Conservation (phyloP, 1,139 yeast species). For the Kurtzmaniella quercitrusa region DNA sequence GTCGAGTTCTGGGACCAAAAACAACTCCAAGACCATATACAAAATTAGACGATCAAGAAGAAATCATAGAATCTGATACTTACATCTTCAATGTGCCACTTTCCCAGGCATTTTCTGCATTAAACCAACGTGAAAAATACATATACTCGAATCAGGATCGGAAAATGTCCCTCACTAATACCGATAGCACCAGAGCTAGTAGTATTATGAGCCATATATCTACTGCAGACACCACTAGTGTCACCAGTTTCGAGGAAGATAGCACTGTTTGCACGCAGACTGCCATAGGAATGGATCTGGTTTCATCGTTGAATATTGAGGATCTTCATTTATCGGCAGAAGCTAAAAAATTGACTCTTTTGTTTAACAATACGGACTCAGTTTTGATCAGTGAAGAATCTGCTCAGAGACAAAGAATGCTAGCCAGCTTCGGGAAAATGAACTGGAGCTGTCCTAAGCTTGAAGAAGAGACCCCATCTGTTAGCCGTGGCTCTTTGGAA, state of each 20-base stretch:
- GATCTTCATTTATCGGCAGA: conserved; percentile 35
- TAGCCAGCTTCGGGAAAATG: conserved; percentile 21
- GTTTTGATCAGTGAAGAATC: conserved; percentile 40
- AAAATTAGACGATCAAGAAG: conserved; percentile 37
- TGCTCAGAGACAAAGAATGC: conserved; percentile 28
- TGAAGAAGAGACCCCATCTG: not conserved
- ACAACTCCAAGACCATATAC: not conserved
- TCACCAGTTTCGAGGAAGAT: conserved; percentile 15
- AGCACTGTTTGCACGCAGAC: not conserved
- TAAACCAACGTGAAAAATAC: conserved; percentile 24
- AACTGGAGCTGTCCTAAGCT: conserved; percentile 5
- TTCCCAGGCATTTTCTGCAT: conserved; percentile 43
- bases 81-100: conserved; percentile 63
- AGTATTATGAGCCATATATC: conserved; percentile 34
- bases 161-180: conserved; percentile 18
- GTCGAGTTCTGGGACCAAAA: not conserved
- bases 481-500: not conserved
- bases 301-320: conserved; percentile 12
- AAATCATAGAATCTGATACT: conserved; percentile 47
- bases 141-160: conserved; percentile 19
- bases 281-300: conserved; percentile 2
- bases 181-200: conserved; percentile 41
- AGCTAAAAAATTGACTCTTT: conserved; percentile 45
- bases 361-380: conserved; percentile 31
- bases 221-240: conserved; percentile 16